Evolutionary conservation across 108 stramenopile genomes (phyloP).

Genomic region (Cyclotella baltica): DNA sequence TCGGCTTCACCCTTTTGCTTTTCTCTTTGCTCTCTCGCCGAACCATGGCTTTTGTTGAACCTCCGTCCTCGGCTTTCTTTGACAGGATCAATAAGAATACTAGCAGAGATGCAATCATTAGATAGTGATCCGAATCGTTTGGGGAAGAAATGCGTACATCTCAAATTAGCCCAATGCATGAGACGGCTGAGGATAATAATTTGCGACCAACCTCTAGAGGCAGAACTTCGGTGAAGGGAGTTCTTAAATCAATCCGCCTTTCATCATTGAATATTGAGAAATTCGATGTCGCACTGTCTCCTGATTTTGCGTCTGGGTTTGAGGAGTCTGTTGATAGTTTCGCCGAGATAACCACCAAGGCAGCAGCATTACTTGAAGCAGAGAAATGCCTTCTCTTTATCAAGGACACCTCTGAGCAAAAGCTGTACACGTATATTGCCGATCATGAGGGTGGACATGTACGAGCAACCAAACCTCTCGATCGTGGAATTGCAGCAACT

Average conservation of each 20-base stretch:
- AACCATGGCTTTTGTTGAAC: no score
- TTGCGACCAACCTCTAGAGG: neutral
- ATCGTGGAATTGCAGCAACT: constrained; percentile 47
- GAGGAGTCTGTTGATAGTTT: constrained; percentile 52
- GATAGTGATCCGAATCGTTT: neutral
- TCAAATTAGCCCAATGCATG: constrained; percentile 20
- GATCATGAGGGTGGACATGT: constrained; percentile 31
- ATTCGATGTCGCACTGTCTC: constrained; percentile 47
- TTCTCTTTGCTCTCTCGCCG: no score
- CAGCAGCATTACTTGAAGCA: constrained; percentile 49
- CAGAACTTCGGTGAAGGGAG: constrained; percentile 25
- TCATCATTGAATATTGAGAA: constrained; percentile 37
- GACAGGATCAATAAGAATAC: no score
- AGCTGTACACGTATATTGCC: constrained; percentile 48
- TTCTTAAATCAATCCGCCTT: constrained; percentile 19
- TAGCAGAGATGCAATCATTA: no score
- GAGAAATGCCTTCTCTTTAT: constrained; percentile 54
- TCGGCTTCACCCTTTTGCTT: no score
- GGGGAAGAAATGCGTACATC: constrained; percentile 20
- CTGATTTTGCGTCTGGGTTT: constrained; percentile 45
- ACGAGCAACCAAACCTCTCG: constrained; percentile 47
- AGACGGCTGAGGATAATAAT: neutral
- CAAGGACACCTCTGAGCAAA: constrained; percentile 38
- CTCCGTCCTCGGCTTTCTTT: no score
- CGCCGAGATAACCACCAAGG: constrained; percentile 46